Evolutionary conservation across 2,329 filamentous ascomycete genomes (phyloP), one percentile per base, ranked within the genome.

Genomic region (Phoma sp.): DNA sequence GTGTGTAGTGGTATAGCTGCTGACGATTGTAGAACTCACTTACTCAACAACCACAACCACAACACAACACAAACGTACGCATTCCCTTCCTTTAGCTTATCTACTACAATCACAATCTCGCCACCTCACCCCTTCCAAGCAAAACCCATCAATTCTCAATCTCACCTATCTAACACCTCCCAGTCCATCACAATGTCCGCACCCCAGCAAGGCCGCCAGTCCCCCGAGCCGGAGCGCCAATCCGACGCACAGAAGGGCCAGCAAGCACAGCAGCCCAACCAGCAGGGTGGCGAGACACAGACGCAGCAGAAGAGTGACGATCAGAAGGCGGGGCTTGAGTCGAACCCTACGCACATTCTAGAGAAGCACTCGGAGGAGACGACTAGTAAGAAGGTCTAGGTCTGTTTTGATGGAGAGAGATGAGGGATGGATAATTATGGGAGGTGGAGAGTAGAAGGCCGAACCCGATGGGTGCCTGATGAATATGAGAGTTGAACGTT

Each of bases 211-310:
- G 89, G 90, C 74, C 87, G 87, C 71, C 84, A 96, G 77, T 96
- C 92, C 26, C 92, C 92, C 58, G 79, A 87, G 46, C 90, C 90
- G 23, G 86, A 90, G 78, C 72, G 74, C 62, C 90, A 91, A 77
- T 78, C 81, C 30, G 87, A 84, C 55, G 76, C 80, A 49, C 91
- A 95, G 78, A 76, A 85, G 53, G 78, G 84, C 60, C 84, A 84
- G 7, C 70, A 83, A 11, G 81, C 86, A 80, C 51, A 81, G 80
- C 51, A 81, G 86, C 64, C 84, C 40, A 79, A 83, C 65, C 78
- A 86, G 60, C 78, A 85, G 37, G 75, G 75, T 59, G 78, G 65
- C 34, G 74, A 61, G 14, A 69, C 74, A 28, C 48, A 65, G 28
- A 47, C 71, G n/a, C 73, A 81, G 56, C 75, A 81, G 47, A 71